A percentile compares a stretch with the other conserved stretches of the same genome.
Conservation (phyloP, 768 basidiomycete genomes). For the Scleroderma citrinum region DNA sequence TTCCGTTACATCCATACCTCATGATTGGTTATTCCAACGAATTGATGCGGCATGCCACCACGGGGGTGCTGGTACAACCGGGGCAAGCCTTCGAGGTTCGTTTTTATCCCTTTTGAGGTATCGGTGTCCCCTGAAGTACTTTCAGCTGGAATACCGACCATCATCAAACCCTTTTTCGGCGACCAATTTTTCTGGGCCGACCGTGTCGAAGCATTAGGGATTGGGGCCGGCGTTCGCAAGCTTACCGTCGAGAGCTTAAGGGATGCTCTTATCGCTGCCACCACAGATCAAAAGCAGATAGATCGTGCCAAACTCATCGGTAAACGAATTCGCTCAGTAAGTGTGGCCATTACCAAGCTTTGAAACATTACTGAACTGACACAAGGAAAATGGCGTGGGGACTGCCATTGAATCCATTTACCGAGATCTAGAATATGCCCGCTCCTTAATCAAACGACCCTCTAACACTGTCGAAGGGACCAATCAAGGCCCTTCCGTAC, state of each 20-base stretch:
- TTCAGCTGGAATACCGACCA: conserved; percentile 86
- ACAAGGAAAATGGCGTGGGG: conserved; percentile 88
- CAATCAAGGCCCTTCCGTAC: conserved; percentile 3
- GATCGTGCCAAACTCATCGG: conserved; percentile 79
- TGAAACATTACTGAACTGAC: conserved; percentile 3
- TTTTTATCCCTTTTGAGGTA: neutral
- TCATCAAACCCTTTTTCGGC: conserved; percentile 96
- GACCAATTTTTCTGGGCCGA: conserved; percentile 99
- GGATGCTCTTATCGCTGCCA: conserved; percentile 75
- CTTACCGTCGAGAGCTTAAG: conserved; percentile 73
- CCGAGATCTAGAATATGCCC: conserved; percentile 92
- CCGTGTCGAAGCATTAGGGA: conserved; percentile 92
- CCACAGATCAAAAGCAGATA: conserved; percentile 85
- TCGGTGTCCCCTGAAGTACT: neutral
- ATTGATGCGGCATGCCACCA: conserved; percentile 99
- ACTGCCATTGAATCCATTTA: conserved; percentile 95
- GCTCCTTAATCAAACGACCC: conserved; percentile 70
- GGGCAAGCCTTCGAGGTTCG: conserved; percentile 86
- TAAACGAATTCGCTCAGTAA: conserved; percentile 78
- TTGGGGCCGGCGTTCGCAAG: conserved; percentile 85
- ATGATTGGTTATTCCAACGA: conserved; percentile 91
- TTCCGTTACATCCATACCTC: conserved; percentile 79
- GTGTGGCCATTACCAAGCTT: conserved; percentile 10
- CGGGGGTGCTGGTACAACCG: conserved; percentile 94
- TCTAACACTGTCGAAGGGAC: conserved; percentile 20